phyloP scores from a whole-genome alignment of 2,329 filamentous ascomycete genomes.

The Ceratocystis eucalypticola region DNA sequence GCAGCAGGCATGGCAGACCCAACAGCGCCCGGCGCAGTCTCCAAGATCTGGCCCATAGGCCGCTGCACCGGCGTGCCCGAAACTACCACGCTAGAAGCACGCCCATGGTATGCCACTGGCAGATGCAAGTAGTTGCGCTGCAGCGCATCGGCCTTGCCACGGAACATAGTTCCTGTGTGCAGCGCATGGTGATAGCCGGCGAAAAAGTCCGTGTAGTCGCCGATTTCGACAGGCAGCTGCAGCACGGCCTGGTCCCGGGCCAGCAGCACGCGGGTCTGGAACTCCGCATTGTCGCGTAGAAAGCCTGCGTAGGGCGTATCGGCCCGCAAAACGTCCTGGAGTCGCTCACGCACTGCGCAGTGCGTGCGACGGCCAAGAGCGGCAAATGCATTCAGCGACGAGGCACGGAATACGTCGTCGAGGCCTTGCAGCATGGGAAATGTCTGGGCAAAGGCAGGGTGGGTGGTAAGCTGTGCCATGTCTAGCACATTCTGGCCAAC shows the following conservation, averaged over 20 bases:
- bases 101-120: slow-evolving; percentile 61
- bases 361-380: slow-evolving; percentile 52
- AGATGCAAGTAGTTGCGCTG: slow-evolving; percentile 63
- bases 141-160: slow-evolving; percentile 54
- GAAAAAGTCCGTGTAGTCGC: slow-evolving; percentile 68
- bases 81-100: slow-evolving; percentile 56
- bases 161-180: slow-evolving; percentile 48
- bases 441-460: slow-evolving; percentile 18
- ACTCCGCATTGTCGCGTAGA: slow-evolving; percentile 7
- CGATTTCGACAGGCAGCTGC: slow-evolving; percentile 57
- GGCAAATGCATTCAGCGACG: slow-evolving; percentile 56
- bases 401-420: slow-evolving; percentile 25
- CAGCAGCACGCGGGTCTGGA: not conserved
- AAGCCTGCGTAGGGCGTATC: slow-evolving; percentile 29
- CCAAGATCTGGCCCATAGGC: slow-evolving; percentile 53
- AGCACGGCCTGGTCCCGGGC: not conserved
- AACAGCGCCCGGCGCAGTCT: not conserved
- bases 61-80: slow-evolving; percentile 53
- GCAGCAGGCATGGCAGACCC: not conserved
- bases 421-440: slow-evolving; percentile 11
- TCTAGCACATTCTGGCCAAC: slow-evolving; percentile 56
- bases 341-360: slow-evolving; percentile 50
- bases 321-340: slow-evolving; percentile 44
- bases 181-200: slow-evolving; percentile 61
- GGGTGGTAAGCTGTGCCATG: slow-evolving; percentile 28